phyloP scores from a whole-genome alignment of 2,329 filamentous ascomycete species.

The Metarhizium sp. region DNA sequence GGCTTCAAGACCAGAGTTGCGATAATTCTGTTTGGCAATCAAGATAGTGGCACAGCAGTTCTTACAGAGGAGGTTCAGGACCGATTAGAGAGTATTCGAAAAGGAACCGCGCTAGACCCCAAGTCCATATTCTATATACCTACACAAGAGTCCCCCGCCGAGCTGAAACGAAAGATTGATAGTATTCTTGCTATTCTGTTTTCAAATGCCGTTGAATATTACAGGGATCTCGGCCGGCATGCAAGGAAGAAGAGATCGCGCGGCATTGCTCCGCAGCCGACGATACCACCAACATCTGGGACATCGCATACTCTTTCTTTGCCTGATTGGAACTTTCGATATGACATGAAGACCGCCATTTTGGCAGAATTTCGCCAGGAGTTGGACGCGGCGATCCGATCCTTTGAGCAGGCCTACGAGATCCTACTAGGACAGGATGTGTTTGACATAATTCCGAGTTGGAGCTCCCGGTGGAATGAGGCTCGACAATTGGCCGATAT shows the following conservation, averaged over 20 bases:
- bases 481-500: constrained; percentile 80
- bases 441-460: constrained; percentile 79
- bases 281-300: constrained; percentile 70
- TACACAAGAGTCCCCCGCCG: constrained; percentile 58
- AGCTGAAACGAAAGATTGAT: constrained; percentile 64
- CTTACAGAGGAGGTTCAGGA: constrained; percentile 61
- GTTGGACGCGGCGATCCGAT: constrained; percentile 76
- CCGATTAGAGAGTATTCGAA: constrained; percentile 68
- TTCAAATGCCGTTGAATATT: constrained; percentile 74
- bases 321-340: constrained; percentile 85
- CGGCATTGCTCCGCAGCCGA: constrained; percentile 68
- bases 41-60: constrained; percentile 15
- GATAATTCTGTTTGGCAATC: constrained; percentile 44
- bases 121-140: constrained; percentile 83
- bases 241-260: constrained; percentile 78
- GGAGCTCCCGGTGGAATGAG: constrained; percentile 86
- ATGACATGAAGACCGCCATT: constrained; percentile 86
- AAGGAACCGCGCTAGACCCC: constrained; percentile 68
- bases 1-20: constrained; percentile 72
- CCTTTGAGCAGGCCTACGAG: constrained; percentile 82
- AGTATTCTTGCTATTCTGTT: constrained; percentile 66
- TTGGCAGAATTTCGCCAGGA: constrained; percentile 92
- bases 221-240: constrained; percentile 89
- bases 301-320: constrained; percentile 79
- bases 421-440: constrained; percentile 73